Percentiles rank a stretch among this genome's conserved stretches.
Conservation (phyloP, 1,284 basidiomycete genomes). For the Cystobasidiaceae sp. region DNA sequence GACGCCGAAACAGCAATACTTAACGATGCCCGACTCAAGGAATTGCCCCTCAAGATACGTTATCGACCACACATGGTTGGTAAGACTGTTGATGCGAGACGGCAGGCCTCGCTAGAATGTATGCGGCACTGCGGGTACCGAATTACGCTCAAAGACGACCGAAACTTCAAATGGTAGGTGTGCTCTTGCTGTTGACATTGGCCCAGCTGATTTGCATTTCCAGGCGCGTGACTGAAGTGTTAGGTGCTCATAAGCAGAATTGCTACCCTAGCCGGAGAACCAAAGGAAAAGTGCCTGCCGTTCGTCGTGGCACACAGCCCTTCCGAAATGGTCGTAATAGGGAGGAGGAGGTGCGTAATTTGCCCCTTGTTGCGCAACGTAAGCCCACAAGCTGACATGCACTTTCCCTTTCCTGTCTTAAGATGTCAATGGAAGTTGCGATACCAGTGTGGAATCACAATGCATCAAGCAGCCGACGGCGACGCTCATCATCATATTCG, state of each 20-base stretch:
- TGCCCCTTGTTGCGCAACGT: no score
- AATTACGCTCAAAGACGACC: conserved; percentile 18
- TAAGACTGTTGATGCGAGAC: background rate
- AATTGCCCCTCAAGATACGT: conserved; percentile 17
- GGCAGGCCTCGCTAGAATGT: conserved; percentile 17
- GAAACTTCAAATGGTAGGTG: conserved; percentile 1
- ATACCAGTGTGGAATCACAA: background rate
- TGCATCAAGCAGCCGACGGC: background rate
- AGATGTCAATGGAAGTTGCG: background rate
- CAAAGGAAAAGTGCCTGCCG: background rate
- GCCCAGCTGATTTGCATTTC: background rate
- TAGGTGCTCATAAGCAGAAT: background rate
- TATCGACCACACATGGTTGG: conserved; percentile 3
- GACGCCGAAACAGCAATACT: conserved; percentile 21
- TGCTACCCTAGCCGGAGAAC: background rate
- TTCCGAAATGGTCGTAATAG: background rate
- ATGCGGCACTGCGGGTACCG: conserved; percentile 20
- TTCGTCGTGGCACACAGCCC: background rate
- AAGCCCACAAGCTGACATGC: background rate
- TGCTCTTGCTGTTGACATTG: background rate
- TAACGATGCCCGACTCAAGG: background rate
- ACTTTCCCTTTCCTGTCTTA: no score
- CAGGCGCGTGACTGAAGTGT: conserved; percentile 7
- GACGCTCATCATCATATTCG: background rate
- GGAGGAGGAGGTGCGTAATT: background rate